Percentiles rank a stretch among this genome's conserved stretches.
Evolutionary conservation across 2,329 filamentous ascomycete species (phyloP).

Genomic region (Neonectria magnoliae): DNA sequence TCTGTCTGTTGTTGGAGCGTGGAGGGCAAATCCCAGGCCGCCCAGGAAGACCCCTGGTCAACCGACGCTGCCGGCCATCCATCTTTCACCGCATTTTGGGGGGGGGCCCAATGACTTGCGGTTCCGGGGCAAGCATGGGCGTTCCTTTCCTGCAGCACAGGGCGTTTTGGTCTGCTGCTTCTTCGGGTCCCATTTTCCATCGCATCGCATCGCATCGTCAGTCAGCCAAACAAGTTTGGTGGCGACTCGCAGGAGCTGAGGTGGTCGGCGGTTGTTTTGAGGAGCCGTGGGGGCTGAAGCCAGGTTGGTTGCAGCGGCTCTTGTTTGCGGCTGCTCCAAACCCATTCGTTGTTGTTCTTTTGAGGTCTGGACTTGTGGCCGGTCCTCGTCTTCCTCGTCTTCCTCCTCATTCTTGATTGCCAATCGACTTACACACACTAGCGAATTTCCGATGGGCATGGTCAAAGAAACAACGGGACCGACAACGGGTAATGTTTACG

Average conservation of each 20-base stretch:
- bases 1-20: background rate
- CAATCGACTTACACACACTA: slow-evolving; percentile 13
- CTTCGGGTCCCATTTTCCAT: slow-evolving; percentile 10
- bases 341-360: background rate
- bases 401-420: background rate
- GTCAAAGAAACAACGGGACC: slow-evolving; percentile 12
- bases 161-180: slow-evolving; percentile 21
- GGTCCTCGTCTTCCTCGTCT: slow-evolving; percentile 8
- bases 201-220: background rate
- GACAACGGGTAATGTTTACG: slow-evolving; percentile 20
- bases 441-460: background rate
- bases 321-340: background rate
- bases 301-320: background rate
- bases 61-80: slow-evolving; percentile 33
- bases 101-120: slow-evolving; percentile 34
- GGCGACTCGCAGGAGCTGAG: slow-evolving; percentile 2
- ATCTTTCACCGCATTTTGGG: slow-evolving; percentile 45
- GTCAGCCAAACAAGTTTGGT: slow-evolving; percentile 1
- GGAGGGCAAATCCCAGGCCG: slow-evolving; percentile 17
- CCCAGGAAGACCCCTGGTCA: slow-evolving; percentile 41
- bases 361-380: slow-evolving; percentile 22
- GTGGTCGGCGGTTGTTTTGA: background rate
- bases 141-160: slow-evolving; percentile 27
- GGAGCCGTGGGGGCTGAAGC: background rate
- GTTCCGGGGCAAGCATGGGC: slow-evolving; percentile 19